These are phyloP conservation scores for Kwoniella europaea DNA, from an alignment of 768 basidiomycete species.

Conservation along the genomic window DNA sequence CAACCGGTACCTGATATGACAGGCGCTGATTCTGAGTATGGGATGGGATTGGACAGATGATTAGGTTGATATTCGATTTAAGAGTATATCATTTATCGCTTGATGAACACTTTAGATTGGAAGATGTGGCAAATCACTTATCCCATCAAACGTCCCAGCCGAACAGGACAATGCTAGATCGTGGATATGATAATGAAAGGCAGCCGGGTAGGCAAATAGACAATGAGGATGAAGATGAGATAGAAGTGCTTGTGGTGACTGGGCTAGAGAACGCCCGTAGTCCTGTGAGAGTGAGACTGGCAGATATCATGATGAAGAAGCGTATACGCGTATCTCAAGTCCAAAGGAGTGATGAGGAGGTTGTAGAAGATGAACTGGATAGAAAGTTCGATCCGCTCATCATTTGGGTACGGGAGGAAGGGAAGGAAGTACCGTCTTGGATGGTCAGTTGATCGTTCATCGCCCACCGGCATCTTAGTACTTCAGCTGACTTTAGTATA, in stretches of 20 bases:
- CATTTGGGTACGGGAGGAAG: slow-evolving; percentile 45
- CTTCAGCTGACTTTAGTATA: not conserved
- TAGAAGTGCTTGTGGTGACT: slow-evolving; percentile 36
- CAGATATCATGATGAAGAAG: slow-evolving; percentile 31
- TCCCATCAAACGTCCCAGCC: not conserved
- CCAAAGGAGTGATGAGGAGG: not conserved
- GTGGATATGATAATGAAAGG: too few species aligned
- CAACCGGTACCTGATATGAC: not conserved
- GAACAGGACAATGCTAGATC: too few species aligned
- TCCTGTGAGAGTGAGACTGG: slow-evolving; percentile 36
- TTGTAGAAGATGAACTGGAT: not conserved
- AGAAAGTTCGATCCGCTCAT: slow-evolving; percentile 22
- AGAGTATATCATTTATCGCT: slow-evolving; percentile 5
- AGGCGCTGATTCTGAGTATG: not conserved
- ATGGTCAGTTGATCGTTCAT: slow-evolving; percentile 32
- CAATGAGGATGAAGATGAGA: not conserved
- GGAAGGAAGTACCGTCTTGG: slow-evolving; percentile 34
- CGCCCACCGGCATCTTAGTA: not conserved
- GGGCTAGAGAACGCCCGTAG: slow-evolving; percentile 36
- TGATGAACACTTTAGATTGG: not conserved
- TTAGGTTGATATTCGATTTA: slow-evolving; percentile 21
- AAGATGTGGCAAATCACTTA: not conserved
- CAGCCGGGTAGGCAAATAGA: too few species aligned
- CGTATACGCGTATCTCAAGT: not conserved
- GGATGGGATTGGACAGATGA: slow-evolving; percentile 1